phyloP scores from a whole-genome alignment of 2,329 filamentous ascomycete species.

The Knoxdaviesia capensis region DNA sequence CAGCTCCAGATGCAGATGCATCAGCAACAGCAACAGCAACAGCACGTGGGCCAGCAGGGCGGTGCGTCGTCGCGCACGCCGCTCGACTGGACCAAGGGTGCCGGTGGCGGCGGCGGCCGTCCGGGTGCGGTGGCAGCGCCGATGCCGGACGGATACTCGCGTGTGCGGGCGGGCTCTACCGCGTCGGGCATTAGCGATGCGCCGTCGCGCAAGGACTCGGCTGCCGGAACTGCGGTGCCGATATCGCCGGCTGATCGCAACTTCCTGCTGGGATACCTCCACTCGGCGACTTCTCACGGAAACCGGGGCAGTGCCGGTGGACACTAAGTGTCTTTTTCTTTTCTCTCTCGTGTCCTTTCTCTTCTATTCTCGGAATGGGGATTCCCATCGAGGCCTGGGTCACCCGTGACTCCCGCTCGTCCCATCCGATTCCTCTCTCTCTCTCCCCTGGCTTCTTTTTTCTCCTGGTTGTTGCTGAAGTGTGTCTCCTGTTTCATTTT shows the following conservation, averaged over 20 bases:
- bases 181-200: conserved; percentile 18
- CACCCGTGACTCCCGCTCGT: no score
- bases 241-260: conserved; percentile 53
- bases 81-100: not conserved
- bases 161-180: conserved; percentile 18
- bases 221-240: conserved; percentile 27
- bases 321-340: not conserved
- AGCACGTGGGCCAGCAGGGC: not conserved
- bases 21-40: conserved; percentile 1
- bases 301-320: not conserved
- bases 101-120: not conserved
- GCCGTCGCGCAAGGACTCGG: conserved; percentile 10
- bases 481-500: no score
- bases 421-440: no score
- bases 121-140: not conserved
- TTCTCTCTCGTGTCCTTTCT: no score
- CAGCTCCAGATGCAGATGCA: not conserved
- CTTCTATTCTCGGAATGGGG: no score
- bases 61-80: not conserved
- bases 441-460: no score
- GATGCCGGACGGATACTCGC: conserved; percentile 9
- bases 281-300: conserved; percentile 25
- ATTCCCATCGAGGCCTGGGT: no score
- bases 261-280: conserved; percentile 58
- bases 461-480: no score